A percentile compares a stretch with the other conserved stretches of the same genome.
phyloP scores from a whole-genome alignment of 495 filamentous ascomycete species.

The Penicillium ucsense region DNA sequence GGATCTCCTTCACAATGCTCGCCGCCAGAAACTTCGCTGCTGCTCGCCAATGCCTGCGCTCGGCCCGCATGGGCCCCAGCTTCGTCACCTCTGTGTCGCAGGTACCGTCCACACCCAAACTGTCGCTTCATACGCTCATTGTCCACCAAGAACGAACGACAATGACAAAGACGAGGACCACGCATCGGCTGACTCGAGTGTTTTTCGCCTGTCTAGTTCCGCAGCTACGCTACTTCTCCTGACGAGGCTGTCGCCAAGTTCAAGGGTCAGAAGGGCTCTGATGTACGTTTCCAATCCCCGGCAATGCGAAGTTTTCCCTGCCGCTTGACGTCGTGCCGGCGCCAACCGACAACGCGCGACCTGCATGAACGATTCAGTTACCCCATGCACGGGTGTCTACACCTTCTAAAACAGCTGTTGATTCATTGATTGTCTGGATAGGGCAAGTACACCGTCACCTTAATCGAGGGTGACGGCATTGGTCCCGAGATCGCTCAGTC shows the following conservation, averaged over 20 bases:
- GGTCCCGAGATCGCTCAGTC: constrained; percentile 95
- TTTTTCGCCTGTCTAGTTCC: constrained; percentile 22
- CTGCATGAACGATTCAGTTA: too few species aligned
- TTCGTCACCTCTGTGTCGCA: constrained; percentile 41
- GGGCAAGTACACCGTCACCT: constrained; percentile 90
- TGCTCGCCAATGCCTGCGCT: constrained; percentile 48
- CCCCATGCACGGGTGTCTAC: too few species aligned
- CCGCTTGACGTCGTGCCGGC: constrained; percentile 9
- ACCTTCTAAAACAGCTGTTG: too few species aligned
- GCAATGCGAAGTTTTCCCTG: constrained; percentile 13
- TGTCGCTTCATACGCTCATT: background rate
- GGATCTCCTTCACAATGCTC: constrained; percentile 43
- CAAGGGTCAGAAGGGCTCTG: constrained; percentile 74
- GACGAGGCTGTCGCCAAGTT: constrained; percentile 84
- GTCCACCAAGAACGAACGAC: background rate
- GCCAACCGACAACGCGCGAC: constrained; percentile 11
- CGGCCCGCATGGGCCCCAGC: constrained; percentile 36
- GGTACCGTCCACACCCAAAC: constrained; percentile 26
- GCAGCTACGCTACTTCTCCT: constrained; percentile 41
- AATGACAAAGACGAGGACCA: background rate
- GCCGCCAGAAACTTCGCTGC: constrained; percentile 46
- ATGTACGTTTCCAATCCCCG: constrained; percentile 45
- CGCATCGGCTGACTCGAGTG: constrained; percentile 18
- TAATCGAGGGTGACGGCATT: constrained; percentile 98
- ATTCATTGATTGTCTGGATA: constrained; percentile 22